Conservation (phyloP, 2,329 filamentous ascomycete species). For the Aureobasidium mangrovei region DNA sequence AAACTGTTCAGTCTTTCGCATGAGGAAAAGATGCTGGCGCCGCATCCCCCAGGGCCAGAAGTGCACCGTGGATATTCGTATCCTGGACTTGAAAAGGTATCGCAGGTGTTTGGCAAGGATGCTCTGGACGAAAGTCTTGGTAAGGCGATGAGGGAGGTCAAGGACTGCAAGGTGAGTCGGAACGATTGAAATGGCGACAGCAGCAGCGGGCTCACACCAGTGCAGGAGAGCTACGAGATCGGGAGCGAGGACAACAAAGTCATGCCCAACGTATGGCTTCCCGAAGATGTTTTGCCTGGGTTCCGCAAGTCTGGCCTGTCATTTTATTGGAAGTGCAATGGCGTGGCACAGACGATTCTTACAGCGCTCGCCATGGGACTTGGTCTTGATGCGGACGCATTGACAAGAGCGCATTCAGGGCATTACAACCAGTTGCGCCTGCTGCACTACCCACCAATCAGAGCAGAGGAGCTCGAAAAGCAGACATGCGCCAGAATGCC, state of each 20-base stretch:
- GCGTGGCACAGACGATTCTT: constrained; percentile 24
- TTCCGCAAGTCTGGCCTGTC: constrained; percentile 29
- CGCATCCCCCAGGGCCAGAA: constrained; percentile 31
- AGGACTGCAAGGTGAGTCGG: constrained; percentile 19
- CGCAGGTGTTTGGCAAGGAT: constrained; percentile 16
- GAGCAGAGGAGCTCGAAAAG: constrained; percentile 23
- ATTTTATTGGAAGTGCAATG: constrained; percentile 29
- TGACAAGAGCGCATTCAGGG: constrained; percentile 18
- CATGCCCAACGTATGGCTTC: constrained; percentile 42
- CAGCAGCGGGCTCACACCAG: not conserved
- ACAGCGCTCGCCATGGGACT: constrained; percentile 29
- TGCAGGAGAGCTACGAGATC: constrained; percentile 36
- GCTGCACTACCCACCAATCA: constrained; percentile 32
- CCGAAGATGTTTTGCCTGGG: constrained; percentile 36
- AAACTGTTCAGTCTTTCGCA: constrained; percentile 31
- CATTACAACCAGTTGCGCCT: constrained; percentile 23
- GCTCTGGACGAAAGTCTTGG: constrained; percentile 13
- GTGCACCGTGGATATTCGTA: constrained; percentile 35
- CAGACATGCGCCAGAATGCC: constrained; percentile 30
- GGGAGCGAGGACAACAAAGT: constrained; percentile 36
- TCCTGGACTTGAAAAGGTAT: constrained; percentile 31
- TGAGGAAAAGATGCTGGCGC: constrained; percentile 30
- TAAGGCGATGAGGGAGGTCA: constrained; percentile 15
- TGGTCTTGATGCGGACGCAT: constrained; percentile 20
- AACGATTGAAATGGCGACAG: not conserved